Conservation (phyloP, 129 eudicot species). For the Ambrosia artemisiifolia region DNA sequence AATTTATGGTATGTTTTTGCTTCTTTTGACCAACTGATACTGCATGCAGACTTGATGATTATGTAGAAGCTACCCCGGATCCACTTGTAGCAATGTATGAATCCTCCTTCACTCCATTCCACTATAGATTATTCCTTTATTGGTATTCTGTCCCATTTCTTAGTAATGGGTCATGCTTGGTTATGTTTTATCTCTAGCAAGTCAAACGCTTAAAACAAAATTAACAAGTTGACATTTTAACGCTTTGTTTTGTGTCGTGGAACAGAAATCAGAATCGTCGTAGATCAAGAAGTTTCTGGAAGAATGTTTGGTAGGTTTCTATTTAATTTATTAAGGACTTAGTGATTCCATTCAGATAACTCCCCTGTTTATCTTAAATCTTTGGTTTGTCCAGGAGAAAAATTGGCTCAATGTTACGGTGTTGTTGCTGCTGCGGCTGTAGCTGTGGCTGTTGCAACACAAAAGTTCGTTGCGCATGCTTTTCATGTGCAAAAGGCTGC, state of each 20-base stretch:
- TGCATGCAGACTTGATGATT: constrained; percentile 27
- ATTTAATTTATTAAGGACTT: not conserved
- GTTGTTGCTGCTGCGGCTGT: not conserved
- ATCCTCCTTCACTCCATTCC: not conserved
- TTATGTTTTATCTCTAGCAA: not conserved
- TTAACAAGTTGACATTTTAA: not conserved
- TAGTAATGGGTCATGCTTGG: not conserved
- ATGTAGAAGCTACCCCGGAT: constrained; percentile 33
- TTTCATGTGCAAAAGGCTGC: not conserved
- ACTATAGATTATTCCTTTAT: not conserved
- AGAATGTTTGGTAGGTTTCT: constrained; percentile 16
- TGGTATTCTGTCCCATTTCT: not conserved
- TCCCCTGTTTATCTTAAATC: not conserved
- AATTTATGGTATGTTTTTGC: not conserved
- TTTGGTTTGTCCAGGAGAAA: constrained; percentile 20
- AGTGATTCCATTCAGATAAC: not conserved
- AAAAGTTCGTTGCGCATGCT: not conserved
- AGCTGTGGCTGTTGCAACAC: constrained; percentile 21
- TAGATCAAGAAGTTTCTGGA: constrained; percentile 21
- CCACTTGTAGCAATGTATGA: constrained; percentile 34
- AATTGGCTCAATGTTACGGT: constrained; percentile 8
- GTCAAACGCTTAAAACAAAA: not conserved
- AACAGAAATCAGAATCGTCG: constrained; percentile 18
- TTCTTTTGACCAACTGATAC: not conserved
- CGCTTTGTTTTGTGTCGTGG: not conserved